Evolutionary conservation across 257 asterid species (phyloP).

Genomic region (Echium plantagineum): DNA sequence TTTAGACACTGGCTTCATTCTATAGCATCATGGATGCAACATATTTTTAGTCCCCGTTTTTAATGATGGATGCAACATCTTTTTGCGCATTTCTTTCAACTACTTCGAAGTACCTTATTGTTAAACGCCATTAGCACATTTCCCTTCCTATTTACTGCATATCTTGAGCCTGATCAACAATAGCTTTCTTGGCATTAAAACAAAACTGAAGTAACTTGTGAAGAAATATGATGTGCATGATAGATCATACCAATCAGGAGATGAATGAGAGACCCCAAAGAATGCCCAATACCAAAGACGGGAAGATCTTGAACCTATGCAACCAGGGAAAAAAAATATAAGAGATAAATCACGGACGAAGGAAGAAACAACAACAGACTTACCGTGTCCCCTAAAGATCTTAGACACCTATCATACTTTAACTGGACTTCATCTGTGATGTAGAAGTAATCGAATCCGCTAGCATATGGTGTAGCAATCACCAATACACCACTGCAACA

Average conservation of each 20-base stretch:
- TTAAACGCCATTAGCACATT: constrained; percentile 82
- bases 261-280: constrained; percentile 91
- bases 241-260: constrained; percentile 61
- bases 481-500: constrained; percentile 70
- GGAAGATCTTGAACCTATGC: constrained; percentile 69
- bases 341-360: constrained; percentile 5
- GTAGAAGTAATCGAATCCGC: constrained; percentile 88
- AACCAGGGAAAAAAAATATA: constrained; percentile 11
- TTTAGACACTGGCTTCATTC: too few species aligned
- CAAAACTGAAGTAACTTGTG: constrained; percentile 3
- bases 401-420: constrained; percentile 74
- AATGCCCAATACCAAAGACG: constrained; percentile 84
- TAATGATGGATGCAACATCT: too few species aligned
- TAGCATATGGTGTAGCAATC: constrained; percentile 91
- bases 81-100: too few species aligned
- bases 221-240: constrained; percentile 4
- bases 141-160: constrained; percentile 85
- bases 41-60: too few species aligned
- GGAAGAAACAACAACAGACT: constrained; percentile 17
- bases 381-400: constrained; percentile 59
- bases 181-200: constrained; percentile 16
- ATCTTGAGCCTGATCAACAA: constrained; percentile 68
- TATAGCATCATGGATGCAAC: too few species aligned
- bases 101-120: constrained; percentile 46
- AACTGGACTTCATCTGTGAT: constrained; percentile 94